A percentile compares a stretch with the other conserved stretches of the same genome.
Conservation (phyloP, 2,329 filamentous ascomycete species). For the Penicillium sp. region DNA sequence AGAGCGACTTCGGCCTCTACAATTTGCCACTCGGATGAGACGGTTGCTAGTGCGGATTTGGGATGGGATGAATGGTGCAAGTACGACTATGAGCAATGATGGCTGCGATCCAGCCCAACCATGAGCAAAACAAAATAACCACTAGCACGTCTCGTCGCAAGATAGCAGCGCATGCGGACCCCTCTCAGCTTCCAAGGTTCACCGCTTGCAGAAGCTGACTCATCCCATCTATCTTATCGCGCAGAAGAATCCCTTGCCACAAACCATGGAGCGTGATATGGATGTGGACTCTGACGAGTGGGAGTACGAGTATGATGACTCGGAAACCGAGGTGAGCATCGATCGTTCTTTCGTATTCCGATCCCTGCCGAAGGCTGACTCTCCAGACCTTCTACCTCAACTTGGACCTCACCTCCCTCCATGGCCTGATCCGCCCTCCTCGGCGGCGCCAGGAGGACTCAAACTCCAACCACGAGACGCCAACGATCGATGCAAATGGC, state of each 20-base stretch:
- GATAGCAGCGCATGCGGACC: not conserved
- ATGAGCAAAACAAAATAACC: not conserved
- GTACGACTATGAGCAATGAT: no score
- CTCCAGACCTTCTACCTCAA: constrained; percentile 58
- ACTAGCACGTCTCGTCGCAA: not conserved
- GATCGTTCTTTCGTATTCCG: not conserved
- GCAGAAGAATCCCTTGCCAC: not conserved
- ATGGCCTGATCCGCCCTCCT: constrained; percentile 38
- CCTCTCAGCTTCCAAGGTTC: not conserved
- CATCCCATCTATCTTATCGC: constrained; percentile 15
- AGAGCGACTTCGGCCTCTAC: no score
- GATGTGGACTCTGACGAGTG: constrained; percentile 51
- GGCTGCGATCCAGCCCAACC: not conserved
- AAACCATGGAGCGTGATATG: constrained; percentile 18
- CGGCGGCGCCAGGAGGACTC: constrained; percentile 25
- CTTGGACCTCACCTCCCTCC: constrained; percentile 54
- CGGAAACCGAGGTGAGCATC: constrained; percentile 50
- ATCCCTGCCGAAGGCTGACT: constrained; percentile 5
- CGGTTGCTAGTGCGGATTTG: no score
- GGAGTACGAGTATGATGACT: constrained; percentile 60
- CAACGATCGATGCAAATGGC: no score
- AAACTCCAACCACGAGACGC: not conserved
- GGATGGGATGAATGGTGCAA: no score
- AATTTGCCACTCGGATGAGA: no score
- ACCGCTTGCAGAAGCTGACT: constrained; percentile 10